Conservation (phyloP, 768 basidiomycete species). For the Cystofilobasidium capitatum region DNA sequence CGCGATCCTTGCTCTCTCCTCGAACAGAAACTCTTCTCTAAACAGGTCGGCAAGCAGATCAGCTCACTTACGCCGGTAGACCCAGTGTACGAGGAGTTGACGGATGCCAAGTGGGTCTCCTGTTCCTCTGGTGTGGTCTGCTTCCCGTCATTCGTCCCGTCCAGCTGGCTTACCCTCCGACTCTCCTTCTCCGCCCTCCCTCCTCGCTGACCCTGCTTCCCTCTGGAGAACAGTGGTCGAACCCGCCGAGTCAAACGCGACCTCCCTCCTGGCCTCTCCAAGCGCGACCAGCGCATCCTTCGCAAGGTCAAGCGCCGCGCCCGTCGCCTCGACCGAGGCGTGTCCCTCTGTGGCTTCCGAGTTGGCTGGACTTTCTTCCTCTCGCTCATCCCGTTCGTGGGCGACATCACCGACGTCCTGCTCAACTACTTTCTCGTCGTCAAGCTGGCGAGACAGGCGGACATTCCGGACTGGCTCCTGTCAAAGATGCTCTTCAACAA, state of each 20-base stretch:
- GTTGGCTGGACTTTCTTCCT: slow-evolving; percentile 26
- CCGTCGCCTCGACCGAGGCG: slow-evolving; percentile 17
- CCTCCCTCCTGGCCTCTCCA: not conserved
- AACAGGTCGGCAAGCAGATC: not conserved
- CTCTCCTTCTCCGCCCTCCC: too few relatives aligned
- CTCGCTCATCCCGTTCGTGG: slow-evolving; percentile 17
- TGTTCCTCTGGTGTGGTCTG: too few relatives aligned
- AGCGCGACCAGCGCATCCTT: not conserved
- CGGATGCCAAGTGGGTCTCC: not conserved
- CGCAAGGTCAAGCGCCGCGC: not conserved
- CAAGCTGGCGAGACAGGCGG: slow-evolving; percentile 15
- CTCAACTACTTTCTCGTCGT: slow-evolving; percentile 22
- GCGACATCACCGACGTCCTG: slow-evolving; percentile 10
- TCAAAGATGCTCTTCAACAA: slow-evolving; percentile 6
- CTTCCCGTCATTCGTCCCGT: too few relatives aligned
- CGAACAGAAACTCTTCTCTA: not conserved
- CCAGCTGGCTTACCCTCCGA: too few relatives aligned
- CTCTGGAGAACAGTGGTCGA: not conserved
- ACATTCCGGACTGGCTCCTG: slow-evolving; percentile 15
- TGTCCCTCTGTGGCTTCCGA: slow-evolving; percentile 18
- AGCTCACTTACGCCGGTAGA: not conserved
- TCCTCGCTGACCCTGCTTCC: not conserved
- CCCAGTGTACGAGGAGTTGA: not conserved
- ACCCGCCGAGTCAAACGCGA: not conserved
- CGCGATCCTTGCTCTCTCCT: not conserved